Evolutionary conservation across 2,329 filamentous ascomycete genomes (phyloP).

Genomic region (Dactylellina leptospora): DNA sequence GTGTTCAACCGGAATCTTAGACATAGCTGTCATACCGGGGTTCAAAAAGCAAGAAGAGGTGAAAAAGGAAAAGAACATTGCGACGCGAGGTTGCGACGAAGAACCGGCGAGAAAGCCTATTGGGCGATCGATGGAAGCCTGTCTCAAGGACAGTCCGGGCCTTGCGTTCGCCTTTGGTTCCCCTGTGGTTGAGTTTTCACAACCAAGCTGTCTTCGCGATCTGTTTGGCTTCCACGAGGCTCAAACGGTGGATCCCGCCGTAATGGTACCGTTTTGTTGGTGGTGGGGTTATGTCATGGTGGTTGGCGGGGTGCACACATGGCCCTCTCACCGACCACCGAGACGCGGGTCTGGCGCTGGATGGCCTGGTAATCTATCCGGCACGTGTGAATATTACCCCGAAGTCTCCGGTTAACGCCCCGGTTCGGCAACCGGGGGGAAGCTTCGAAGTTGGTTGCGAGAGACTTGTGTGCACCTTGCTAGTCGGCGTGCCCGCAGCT

Average conservation of each 20-base stretch:
- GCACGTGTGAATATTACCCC: slow-evolving; percentile 3
- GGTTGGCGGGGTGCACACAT: background rate
- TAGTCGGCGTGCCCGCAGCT: slow-evolving; percentile 36
- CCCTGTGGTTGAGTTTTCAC: background rate
- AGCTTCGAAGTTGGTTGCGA: background rate
- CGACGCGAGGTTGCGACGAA: slow-evolving; percentile 11
- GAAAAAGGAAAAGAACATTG: background rate
- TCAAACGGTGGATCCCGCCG: slow-evolving; percentile 26
- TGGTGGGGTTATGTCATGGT: background rate
- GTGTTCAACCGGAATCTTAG: no score
- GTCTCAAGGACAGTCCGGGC: slow-evolving; percentile 22
- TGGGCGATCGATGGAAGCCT: slow-evolving; percentile 11
- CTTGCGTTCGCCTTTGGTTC: slow-evolving; percentile 19
- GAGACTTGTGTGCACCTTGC: slow-evolving; percentile 1
- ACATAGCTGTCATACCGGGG: slow-evolving; percentile 44
- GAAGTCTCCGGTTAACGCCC: background rate
- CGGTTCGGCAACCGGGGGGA: background rate
- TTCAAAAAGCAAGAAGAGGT: background rate
- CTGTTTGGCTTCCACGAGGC: slow-evolving; percentile 26
- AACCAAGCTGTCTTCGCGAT: background rate
- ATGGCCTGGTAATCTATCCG: slow-evolving; percentile 11
- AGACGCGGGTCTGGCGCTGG: background rate
- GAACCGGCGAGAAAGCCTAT: slow-evolving; percentile 38
- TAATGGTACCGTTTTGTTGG: slow-evolving; percentile 9
- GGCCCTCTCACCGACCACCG: background rate